Evolutionary conservation across 2,329 filamentous ascomycete species (phyloP).

Genomic region (Bipolaris cookei): DNA sequence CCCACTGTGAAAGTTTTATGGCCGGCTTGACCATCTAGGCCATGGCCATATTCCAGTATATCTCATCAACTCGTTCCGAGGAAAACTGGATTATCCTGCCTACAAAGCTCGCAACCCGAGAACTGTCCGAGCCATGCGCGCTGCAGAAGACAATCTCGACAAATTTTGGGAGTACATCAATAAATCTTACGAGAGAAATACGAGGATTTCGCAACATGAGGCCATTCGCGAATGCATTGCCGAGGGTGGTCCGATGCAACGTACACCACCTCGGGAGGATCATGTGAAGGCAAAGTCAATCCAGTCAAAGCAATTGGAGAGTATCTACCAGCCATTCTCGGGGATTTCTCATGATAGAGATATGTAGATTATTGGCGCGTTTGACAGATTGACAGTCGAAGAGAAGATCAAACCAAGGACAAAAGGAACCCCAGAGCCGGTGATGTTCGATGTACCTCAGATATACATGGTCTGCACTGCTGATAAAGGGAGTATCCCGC

Average conservation of each 20-base stretch:
- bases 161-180: neutral
- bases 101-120: neutral
- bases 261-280: neutral
- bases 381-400: neutral
- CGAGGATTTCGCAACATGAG: neutral
- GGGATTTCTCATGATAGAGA: neutral
- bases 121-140: neutral
- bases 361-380: conserved; percentile 11
- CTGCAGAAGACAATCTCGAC: neutral
- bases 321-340: neutral
- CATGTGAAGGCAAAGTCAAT: neutral
- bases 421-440: neutral
- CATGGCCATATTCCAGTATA: neutral
- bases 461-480: neutral
- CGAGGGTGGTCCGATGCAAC: neutral
- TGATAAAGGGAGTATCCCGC: no score
- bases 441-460: neutral
- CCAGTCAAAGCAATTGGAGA: neutral
- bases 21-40: neutral
- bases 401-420: conserved; percentile 16
- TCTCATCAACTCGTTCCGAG: neutral
- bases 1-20: neutral
- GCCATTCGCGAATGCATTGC: neutral
- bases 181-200: neutral
- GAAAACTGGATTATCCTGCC: neutral